Base-by-base conservation (phyloP, 495 filamentous ascomycete species). In the Cenococcum geophilum region DNA sequence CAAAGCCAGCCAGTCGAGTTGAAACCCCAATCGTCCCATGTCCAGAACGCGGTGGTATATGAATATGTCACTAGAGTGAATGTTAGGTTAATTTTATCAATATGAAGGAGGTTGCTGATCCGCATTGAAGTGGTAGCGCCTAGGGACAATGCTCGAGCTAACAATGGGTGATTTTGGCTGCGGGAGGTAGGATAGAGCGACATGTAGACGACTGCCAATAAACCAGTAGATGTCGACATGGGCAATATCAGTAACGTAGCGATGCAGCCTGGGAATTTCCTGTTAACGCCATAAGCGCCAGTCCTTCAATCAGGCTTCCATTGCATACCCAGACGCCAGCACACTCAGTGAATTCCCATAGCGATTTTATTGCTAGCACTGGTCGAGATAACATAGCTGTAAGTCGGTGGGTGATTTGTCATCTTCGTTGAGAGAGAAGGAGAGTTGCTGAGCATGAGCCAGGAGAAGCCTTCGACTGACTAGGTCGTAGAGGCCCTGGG, bases 1-100 rank as follows among this genome's bases (percentile, higher is more conserved):
- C 5, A 83, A 73, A 1, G 80, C 79, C 60, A 82, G 70, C 79
- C 80, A 83, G 64, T 83, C 80, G 4, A 82, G 70, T 47, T 83
- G 72, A 0, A 75, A 66, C 62, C 78, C 80, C 80, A 83, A 23
- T 83, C 77, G 14, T 77, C 69, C 79, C 78, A 83, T 47, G 72
- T 65, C 79, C 79, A 83, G 65, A 80, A 83, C 0, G 79, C 74
- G 16, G 72, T 64, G 5, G 80, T 82, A 56, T 82, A 82, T 27
- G 78, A 80, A 64, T 79, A 80, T 0, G 79, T 82, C 3, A 82
- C 80, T 32, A 78, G 21, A 11, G 16, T 20, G 50, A 12, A 53
- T 22, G 50, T 20, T 27, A 18, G 16, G 8, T 56, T 34, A 23
- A 16, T 16, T 14, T 23, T 18, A 20, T 16, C n/a, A 56, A 5